Evolutionary conservation across 1,139 yeast genomes (phyloP).

Genomic region (Hyphopichia buzzinii): DNA sequence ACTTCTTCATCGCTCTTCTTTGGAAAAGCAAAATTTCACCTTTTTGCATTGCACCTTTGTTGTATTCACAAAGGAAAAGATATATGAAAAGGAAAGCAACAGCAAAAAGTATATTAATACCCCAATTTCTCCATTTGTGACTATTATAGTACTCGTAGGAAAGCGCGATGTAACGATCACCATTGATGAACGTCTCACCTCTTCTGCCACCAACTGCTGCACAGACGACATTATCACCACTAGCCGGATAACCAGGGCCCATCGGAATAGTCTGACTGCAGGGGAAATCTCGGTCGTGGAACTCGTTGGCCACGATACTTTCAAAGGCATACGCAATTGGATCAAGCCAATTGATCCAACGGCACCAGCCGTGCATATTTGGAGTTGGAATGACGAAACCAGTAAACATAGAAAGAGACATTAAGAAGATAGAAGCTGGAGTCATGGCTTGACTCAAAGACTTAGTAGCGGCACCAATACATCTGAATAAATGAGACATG

Average conservation of each 20-base stretch:
- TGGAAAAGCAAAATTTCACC: constrained; percentile 80
- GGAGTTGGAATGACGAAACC: constrained; percentile 61
- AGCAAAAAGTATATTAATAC: constrained; percentile 57
- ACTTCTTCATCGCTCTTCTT: constrained; percentile 22
- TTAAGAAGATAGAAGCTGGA: constrained; percentile 54
- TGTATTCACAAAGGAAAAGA: constrained; percentile 57
- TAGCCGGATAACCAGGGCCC: constrained; percentile 44
- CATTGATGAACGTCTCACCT: constrained; percentile 50
- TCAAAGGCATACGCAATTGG: constrained; percentile 60
- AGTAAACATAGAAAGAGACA: constrained; percentile 54
- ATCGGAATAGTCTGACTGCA: constrained; percentile 48
- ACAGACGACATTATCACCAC: constrained; percentile 41
- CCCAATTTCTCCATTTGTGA: constrained; percentile 76
- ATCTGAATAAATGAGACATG: constrained; percentile 59
- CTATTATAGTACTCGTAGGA: constrained; percentile 43
- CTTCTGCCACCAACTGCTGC: constrained; percentile 54
- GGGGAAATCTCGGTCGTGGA: constrained; percentile 46
- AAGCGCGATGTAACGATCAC: constrained; percentile 48
- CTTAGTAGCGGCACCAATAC: constrained; percentile 56
- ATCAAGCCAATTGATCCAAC: constrained; percentile 59
- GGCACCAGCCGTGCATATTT: constrained; percentile 61
- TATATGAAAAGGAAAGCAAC: constrained; percentile 56
- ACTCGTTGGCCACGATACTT: constrained; percentile 53
- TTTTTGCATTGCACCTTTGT: constrained; percentile 75
- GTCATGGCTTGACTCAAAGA: constrained; percentile 62